Conservation (phyloP, 352 stramenopile genomes). For the Phytopythium mirpurense region DNA sequence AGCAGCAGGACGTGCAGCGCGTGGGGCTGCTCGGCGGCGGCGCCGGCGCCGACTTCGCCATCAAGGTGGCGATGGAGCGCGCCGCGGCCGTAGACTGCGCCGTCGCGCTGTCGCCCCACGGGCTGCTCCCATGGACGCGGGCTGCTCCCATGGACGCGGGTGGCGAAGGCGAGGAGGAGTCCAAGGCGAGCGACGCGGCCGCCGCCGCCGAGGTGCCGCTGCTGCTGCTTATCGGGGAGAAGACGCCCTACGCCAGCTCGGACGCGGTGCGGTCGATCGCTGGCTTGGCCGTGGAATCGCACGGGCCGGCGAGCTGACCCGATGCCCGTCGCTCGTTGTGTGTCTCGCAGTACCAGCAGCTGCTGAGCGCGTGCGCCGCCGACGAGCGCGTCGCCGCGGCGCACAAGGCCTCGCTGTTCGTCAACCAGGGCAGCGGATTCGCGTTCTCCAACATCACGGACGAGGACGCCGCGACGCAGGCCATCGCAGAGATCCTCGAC, state of each 20-base stretch:
- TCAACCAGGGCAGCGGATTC: conserved; percentile 75
- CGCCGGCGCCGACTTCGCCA: conserved; percentile 56
- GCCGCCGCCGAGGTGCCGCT: conserved; percentile 37
- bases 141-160: too few relatives aligned
- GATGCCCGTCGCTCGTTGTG: conserved; percentile 5
- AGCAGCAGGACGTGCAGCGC: conserved; percentile 71
- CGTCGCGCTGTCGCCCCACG: conserved; percentile 67
- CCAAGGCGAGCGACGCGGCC: conserved; percentile 9
- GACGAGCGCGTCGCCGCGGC: conserved; percentile 11
- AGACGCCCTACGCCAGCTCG: conserved; percentile 54
- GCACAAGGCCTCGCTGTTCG: conserved; percentile 49
- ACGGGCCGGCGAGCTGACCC: background rate
- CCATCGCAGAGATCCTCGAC: conserved; percentile 80
- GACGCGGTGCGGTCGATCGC: conserved; percentile 38
- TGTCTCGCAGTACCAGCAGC: conserved; percentile 43
- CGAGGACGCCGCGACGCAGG: conserved; percentile 84
- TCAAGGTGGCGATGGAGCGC: conserved; percentile 53
- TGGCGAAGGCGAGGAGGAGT: conserved; percentile 6
- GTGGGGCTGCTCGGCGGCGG: conserved; percentile 65
- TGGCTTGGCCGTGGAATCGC: too few relatives aligned
- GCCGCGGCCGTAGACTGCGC: conserved; percentile 46
- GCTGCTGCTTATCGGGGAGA: conserved; percentile 63
- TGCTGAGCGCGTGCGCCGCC: conserved; percentile 29
- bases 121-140: conserved; percentile 28
- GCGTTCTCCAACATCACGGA: conserved; percentile 88